Percentiles rank a stretch among this genome's conserved stretches.
Conservation (phyloP, 192 early-diverging fungal species). For the Linderina pennispora region DNA sequence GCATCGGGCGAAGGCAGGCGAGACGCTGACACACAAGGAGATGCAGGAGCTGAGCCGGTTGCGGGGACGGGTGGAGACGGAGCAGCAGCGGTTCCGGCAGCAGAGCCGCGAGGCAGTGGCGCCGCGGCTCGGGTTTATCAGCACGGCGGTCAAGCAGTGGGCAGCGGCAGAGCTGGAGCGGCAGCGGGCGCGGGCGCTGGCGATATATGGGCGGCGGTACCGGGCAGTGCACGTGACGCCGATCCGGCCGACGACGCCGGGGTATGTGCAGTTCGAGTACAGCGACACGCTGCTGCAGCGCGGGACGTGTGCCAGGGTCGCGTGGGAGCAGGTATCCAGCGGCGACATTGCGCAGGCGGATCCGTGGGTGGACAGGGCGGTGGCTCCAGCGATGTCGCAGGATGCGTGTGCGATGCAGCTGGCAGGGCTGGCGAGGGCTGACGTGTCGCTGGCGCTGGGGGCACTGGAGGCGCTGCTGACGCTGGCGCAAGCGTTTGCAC, state of each 20-base stretch:
- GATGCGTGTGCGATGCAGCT: conserved; percentile 16
- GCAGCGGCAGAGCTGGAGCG: not conserved
- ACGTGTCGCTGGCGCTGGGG: conserved; percentile 25
- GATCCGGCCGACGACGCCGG: conserved; percentile 16
- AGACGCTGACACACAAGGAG: conserved; percentile 6
- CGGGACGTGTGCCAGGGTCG: conserved; percentile 14
- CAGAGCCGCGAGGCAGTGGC: conserved; percentile 17
- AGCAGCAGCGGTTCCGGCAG: conserved; percentile 30
- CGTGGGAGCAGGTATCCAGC: not conserved
- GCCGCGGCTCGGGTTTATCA: conserved; percentile 5
- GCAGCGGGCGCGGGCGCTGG: conserved; percentile 2
- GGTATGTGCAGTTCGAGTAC: conserved; percentile 30
- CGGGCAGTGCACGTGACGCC: conserved; percentile 15
- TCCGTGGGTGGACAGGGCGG: not conserved
- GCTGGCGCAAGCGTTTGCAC: conserved; percentile 22
- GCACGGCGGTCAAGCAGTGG: not conserved
- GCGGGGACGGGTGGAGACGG: conserved; percentile 15
- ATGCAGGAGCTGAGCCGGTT: conserved; percentile 18
- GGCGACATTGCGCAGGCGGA: not conserved
- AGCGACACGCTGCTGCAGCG: conserved; percentile 27
- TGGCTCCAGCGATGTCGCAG: conserved; percentile 11
- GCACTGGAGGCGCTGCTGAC: conserved; percentile 30
- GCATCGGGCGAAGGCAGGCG: conserved; percentile 8
- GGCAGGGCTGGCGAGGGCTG: conserved; percentile 12
- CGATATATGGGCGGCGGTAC: conserved; percentile 14